Conservation (phyloP, 2,329 filamentous ascomycete species). For the Nectriaceae sp. region DNA sequence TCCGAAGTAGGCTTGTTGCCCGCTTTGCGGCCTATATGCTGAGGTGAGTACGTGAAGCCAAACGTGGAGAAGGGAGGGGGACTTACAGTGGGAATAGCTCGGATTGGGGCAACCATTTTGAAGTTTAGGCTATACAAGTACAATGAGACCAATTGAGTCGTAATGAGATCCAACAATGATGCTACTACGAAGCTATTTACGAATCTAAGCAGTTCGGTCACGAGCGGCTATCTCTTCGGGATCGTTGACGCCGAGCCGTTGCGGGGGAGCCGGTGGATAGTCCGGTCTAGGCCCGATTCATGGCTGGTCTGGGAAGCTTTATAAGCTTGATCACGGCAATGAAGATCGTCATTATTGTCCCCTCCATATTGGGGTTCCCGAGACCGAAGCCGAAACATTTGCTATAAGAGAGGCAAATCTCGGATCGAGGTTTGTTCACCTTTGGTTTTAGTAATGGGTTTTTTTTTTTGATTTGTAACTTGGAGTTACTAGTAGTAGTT, state of each 20-base stretch:
- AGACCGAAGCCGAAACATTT: not conserved
- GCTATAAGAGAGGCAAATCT: not conserved
- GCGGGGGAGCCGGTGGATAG: slow-evolving; percentile 12
- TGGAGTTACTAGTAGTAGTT: too few species aligned
- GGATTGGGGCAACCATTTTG: slow-evolving; percentile 32
- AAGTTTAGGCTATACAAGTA: not conserved
- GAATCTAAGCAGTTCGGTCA: slow-evolving; percentile 35
- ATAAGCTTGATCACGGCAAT: not conserved
- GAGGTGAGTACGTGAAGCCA: not conserved
- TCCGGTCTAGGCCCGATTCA: slow-evolving; percentile 18
- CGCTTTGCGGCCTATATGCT: slow-evolving; percentile 56
- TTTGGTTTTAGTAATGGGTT: not conserved
- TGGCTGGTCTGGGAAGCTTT: slow-evolving; percentile 11
- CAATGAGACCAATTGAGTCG: not conserved
- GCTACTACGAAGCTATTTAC: too few species aligned
- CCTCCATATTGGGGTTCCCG: not conserved
- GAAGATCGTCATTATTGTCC: not conserved
- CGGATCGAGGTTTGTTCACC: not conserved
- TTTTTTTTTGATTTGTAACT: not conserved
- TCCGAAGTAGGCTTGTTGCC: slow-evolving; percentile 75
- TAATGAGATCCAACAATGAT: slow-evolving; percentile 25
- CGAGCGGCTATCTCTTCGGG: slow-evolving; percentile 16
- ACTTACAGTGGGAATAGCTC: slow-evolving; percentile 38
- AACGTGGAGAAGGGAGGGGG: not conserved
- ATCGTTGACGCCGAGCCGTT: slow-evolving; percentile 19